Percentiles rank a stretch among this genome's conserved stretches.
Evolutionary conservation across 148 eudicot genomes (phyloP).

Genomic region (Persicaria maculosa): DNA sequence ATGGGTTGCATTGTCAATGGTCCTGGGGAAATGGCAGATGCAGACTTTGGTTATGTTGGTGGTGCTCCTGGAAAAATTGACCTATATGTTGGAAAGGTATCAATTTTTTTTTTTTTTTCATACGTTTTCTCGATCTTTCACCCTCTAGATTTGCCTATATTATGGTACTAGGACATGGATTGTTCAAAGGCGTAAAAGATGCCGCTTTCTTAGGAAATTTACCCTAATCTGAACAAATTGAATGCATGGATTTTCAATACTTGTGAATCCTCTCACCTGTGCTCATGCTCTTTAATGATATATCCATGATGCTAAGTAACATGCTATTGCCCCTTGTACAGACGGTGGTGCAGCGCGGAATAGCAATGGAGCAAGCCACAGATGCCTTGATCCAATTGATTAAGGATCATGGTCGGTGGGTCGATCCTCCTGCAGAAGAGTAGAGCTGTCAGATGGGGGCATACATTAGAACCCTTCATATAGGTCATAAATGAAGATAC

Average conservation of each 20-base stretch:
- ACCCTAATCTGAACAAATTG: too few relatives aligned
- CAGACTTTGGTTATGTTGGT: constrained; percentile 98
- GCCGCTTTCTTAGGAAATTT: not conserved
- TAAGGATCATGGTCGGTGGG: constrained; percentile 96
- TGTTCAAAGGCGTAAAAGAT: not conserved
- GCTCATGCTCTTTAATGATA: too few relatives aligned
- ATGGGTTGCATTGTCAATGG: constrained; percentile 99
- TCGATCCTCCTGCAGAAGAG: constrained; percentile 80
- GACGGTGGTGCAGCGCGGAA: constrained; percentile 86
- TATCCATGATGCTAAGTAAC: not conserved
- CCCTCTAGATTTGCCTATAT: not conserved
- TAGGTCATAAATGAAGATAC: not conserved
- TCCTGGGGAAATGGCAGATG: constrained; percentile 99
- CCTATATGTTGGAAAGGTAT: constrained; percentile 93
- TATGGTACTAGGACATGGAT: not conserved
- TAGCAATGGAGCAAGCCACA: constrained; percentile 86
- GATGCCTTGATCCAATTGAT: constrained; percentile 88
- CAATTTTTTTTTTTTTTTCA: not conserved
- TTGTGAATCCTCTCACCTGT: too few relatives aligned
- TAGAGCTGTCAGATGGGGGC: constrained; percentile 20
- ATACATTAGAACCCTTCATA: not conserved
- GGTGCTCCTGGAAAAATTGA: constrained; percentile 99
- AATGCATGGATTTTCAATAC: too few relatives aligned
- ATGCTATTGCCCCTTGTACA: constrained; percentile 17
- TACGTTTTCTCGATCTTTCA: too few relatives aligned